phyloP scores from a whole-genome alignment of 176 grass and related monocot genomes.

The Chrysopogon serrulatus region DNA sequence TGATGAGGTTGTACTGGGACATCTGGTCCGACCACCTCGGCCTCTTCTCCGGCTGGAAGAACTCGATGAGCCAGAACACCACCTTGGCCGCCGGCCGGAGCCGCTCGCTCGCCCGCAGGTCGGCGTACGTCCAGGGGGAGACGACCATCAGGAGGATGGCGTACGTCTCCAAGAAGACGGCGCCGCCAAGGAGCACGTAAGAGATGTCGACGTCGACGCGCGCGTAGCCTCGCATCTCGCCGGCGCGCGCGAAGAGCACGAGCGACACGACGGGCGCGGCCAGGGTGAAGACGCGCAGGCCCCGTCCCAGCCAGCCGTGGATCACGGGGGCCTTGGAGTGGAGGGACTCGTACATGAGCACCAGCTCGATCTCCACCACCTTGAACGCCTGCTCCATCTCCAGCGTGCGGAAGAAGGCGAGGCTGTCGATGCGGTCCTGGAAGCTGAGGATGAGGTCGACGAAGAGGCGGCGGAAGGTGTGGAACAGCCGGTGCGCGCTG shows the following conservation, averaged over 20 bases:
- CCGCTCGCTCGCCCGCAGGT: background rate
- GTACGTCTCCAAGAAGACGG: slow-evolving; percentile 18
- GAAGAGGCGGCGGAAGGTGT: slow-evolving; percentile 39
- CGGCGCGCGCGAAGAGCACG: slow-evolving; percentile 3
- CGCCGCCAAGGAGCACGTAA: slow-evolving; percentile 2
- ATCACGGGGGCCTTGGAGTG: slow-evolving; percentile 24
- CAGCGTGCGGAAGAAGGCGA: slow-evolving; percentile 19
- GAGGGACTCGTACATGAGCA: slow-evolving; percentile 34
- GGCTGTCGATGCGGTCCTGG: slow-evolving; percentile 29
- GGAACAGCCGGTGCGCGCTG: slow-evolving; percentile 28
- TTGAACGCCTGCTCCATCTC: slow-evolving; percentile 28
- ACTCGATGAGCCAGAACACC: background rate
- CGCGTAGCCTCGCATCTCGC: background rate
- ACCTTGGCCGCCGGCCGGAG: background rate
- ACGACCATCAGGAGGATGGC: slow-evolving; percentile 39
- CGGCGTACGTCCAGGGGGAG: slow-evolving; percentile 37
- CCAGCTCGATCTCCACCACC: slow-evolving; percentile 39
- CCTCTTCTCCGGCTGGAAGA: background rate
- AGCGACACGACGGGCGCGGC: slow-evolving; percentile 4
- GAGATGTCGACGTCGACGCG: slow-evolving; percentile 3
- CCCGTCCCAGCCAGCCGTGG: background rate
- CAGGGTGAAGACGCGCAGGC: slow-evolving; percentile 21
- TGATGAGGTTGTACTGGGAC: slow-evolving; percentile 38
- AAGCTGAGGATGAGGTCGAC: slow-evolving; percentile 66
- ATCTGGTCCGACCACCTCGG: slow-evolving; percentile 31